Percentiles rank a stretch among this genome's conserved stretches.
phyloP scores from a whole-genome alignment of 768 basidiomycete species.

The Xerocomellus dryophilus region DNA sequence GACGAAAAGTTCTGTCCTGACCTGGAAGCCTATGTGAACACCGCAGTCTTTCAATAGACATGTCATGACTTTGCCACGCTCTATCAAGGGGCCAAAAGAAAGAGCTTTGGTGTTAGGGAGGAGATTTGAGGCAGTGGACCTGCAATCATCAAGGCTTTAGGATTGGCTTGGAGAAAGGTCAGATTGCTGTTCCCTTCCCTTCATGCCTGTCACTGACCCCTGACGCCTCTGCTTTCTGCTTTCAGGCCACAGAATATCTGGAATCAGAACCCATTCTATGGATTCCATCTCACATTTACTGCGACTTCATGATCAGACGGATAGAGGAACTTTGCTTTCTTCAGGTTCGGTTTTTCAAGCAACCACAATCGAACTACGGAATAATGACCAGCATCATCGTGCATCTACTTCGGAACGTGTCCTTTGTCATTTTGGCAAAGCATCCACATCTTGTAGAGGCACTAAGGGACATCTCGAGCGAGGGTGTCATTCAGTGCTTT shows the following conservation, averaged over 20 bases:
- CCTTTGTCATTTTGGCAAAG: background rate
- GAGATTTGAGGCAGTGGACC: conserved; percentile 1
- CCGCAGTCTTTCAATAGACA: background rate
- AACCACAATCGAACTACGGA: background rate
- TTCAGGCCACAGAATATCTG: conserved; percentile 3
- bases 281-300: background rate
- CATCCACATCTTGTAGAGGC: background rate
- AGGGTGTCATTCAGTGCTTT: conserved; percentile 2
- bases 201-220: too few relatives aligned
- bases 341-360: conserved; percentile 6
- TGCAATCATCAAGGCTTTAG: background rate
- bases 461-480: background rate
- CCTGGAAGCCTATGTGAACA: background rate
- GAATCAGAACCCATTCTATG: conserved; percentile 4
- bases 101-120: background rate
- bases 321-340: background rate
- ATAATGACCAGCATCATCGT: conserved; percentile 6
- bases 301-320: conserved; percentile 1
- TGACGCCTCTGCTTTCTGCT: too few relatives aligned
- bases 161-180: background rate
- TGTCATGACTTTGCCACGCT: background rate
- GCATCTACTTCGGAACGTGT: conserved; percentile 3
- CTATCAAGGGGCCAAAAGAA: background rate
- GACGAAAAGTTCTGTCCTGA: conserved; percentile 6
- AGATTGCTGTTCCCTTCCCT: background rate